Base-by-base conservation (phyloP, 495 filamentous ascomycete species). In the Penicillium cosmopolitanum region DNA sequence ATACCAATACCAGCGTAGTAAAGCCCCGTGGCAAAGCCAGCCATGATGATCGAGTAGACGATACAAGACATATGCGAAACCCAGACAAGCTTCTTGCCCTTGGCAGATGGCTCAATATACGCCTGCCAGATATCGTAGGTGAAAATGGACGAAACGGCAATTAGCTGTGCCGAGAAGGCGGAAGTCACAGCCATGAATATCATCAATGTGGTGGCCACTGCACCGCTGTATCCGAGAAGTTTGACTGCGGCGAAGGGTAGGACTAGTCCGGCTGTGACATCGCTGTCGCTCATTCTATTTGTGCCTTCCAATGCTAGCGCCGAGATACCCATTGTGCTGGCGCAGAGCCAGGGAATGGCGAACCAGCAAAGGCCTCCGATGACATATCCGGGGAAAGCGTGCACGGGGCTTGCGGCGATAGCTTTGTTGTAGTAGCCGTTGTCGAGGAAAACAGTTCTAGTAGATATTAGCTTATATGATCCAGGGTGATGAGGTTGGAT, bases 161-260 rank as follows among this genome's bases (percentile, higher is more conserved):
- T 96, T 31, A 97, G 77, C 71, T 97, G 91, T 0, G 91, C 89
- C 13, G 93, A 96, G 52, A 88, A 90, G 11, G 94, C 93, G 11
- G 86, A 91, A 3, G 94, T 98, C 46, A 97, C 93, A 16, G 94
- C 94, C 91, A 97, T 96, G 80, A 98, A 97, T 53, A 97, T 85
- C 56, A 98, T 87, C 13, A 98, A 76, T 0, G 96, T 83, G 0
- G 91, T 92, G 25, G 85, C 90, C 23, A 86, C 88, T 3, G 94
- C 94, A 34, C 94, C 94, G 10, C 93, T 93, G 66, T 88, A 90
- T 3, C 94, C 94, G 21, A 97, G 82, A 5, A 98, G 72, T n/a
- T 93, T 90, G 52, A 96, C 90, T 2, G 94, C 89, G 3, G 92
- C 94, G 56, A 92, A 90, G 0, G 94, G 94, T 1, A 98, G 82